Conservation (phyloP, 2,329 filamentous ascomycete genomes). For the Coleophoma cylindrospora region DNA sequence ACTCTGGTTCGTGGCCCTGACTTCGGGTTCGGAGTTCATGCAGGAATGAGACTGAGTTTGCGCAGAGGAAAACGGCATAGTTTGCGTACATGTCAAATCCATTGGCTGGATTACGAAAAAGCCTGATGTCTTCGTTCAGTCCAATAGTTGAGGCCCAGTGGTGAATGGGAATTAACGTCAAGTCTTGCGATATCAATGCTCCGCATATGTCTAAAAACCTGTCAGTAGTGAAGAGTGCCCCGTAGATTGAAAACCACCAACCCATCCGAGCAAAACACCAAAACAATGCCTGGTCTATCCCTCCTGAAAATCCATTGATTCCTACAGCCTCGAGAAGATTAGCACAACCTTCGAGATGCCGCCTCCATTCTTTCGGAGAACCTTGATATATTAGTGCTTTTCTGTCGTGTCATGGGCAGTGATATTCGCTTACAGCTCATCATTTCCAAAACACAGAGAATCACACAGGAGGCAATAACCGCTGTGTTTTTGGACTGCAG, state of each 20-base stretch:
- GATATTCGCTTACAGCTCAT: constrained; percentile 33
- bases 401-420: neutral
- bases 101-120: constrained; percentile 28
- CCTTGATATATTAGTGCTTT: constrained; percentile 8
- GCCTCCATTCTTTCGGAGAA: constrained; percentile 41
- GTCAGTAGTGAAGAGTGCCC: neutral
- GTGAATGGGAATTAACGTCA: constrained; percentile 41
- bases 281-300: constrained; percentile 44
- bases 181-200: constrained; percentile 44
- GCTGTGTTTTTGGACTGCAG: constrained; percentile 41
- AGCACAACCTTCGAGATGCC: constrained; percentile 47
- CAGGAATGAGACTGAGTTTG: constrained; percentile 34
- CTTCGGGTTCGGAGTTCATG: constrained; percentile 12
- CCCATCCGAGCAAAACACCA: constrained; percentile 51
- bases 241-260: constrained; percentile 8
- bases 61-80: constrained; percentile 42
- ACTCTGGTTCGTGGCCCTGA: constrained; percentile 3
- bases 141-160: constrained; percentile 35
- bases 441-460: constrained; percentile 51
- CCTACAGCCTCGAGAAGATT: constrained; percentile 43
- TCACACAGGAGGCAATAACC: constrained; percentile 46
- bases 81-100: constrained; percentile 45
- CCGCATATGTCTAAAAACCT: constrained; percentile 38
- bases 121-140: constrained; percentile 17
- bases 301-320: constrained; percentile 44